A percentile compares a stretch with the other conserved stretches of the same genome.
Evolutionary conservation across 495 filamentous ascomycete genomes (phyloP).

Genomic region (Margaritispora aquatica): DNA sequence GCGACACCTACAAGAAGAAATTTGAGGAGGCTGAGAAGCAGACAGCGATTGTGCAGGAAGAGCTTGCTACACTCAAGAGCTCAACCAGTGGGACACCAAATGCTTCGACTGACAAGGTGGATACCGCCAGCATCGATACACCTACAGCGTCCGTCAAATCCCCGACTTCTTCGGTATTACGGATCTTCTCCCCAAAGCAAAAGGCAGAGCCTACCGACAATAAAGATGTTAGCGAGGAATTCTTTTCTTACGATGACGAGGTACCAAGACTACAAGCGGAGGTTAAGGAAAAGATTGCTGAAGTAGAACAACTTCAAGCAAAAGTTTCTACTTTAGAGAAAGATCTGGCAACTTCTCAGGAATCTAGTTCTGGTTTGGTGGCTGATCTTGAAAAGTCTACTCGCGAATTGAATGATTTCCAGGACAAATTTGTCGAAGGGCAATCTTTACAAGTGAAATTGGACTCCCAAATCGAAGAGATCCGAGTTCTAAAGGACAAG

Average conservation of each 20-base stretch:
- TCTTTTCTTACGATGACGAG: constrained; percentile 85
- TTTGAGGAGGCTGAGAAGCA: constrained; percentile 62
- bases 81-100: constrained; percentile 14
- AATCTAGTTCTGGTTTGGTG: constrained; percentile 30
- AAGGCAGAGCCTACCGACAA: constrained; percentile 34
- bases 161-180: constrained; percentile 31
- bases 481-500: constrained; percentile 31
- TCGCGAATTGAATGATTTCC: constrained; percentile 46
- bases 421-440: constrained; percentile 41
- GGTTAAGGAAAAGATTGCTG: constrained; percentile 54
- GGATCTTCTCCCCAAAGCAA: constrained; percentile 42
- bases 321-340: constrained; percentile 41
- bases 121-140: constrained; percentile 21
- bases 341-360: constrained; percentile 33
- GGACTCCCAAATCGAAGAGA: constrained; percentile 18
- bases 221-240: constrained; percentile 57
- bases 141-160: constrained; percentile 28
- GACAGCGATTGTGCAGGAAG: constrained; percentile 23
- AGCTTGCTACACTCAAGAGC: constrained; percentile 15
- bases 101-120: constrained; percentile 20
- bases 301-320: constrained; percentile 58
- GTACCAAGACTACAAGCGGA: constrained; percentile 58
- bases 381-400: constrained; percentile 44
- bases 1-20: constrained; percentile 73
- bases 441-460: constrained; percentile 12